Evolutionary conservation across 2,329 filamentous ascomycete species (phyloP), one percentile per base, ranked within the genome.

Genomic region (Tympanopsis confertula): DNA sequence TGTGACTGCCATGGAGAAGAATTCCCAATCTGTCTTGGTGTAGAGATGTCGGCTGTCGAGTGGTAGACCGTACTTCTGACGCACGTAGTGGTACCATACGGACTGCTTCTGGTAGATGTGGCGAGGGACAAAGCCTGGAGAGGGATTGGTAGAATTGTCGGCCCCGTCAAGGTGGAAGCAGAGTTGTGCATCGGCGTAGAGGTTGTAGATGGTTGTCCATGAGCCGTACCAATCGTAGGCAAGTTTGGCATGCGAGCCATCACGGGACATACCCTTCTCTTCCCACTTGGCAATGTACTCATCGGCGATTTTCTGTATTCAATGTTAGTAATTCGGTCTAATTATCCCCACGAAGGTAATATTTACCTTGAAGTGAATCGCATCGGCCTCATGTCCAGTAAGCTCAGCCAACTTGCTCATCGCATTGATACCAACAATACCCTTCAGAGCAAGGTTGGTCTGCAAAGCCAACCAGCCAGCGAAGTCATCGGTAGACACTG

Each of bases 1-100:
- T 0, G 83, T 72, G 10, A 88, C 78, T 7, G 86, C 81, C n/a
- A 86, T 86, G 4, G 76, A 74, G 61, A 87, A 88, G 54, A 91
- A 77, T 53, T 88, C 78, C 86, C 86, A 94, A 62, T 94, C 86
- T 1, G 75, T 77, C 62, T 94, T 94, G 44, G 85, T 83, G 62
- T 86, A 89, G 1, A 79, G 63, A 59, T 91, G 84, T 36, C 86
- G 76, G 35, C 74, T 81, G 61, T 94, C 86, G 7, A 94, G 75
- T 0, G 86, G 81, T 1, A 93, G 68, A n/a, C 85, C 86, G 57
- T 85, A 91, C 50, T 77, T 73, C 43, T 82, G 75, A 37, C 78
- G 74, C 3, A 84, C 74, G 7, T 71, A 71, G 32, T 69, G 66
- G 63, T 94, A 94, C 70, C 85, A 93, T 40, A 68, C 59, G 20